phyloP scores from a whole-genome alignment of 1,139 yeast genomes.

The Yamadazyma triangularis region DNA sequence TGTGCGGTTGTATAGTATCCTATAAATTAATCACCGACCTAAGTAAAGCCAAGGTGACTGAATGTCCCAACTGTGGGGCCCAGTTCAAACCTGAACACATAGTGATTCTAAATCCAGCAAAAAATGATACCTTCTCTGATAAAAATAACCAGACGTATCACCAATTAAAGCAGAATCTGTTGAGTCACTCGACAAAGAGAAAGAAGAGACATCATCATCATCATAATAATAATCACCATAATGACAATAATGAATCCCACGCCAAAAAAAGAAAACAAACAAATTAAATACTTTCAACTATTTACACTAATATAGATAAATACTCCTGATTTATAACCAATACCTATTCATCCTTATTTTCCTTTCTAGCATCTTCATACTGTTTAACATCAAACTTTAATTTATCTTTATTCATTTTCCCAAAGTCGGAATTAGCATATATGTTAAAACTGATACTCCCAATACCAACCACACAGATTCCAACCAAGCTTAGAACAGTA shows the following conservation, averaged over 20 bases:
- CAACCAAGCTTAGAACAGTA: slow-evolving; percentile 72
- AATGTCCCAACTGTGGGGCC: slow-evolving; percentile 34
- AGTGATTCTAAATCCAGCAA: slow-evolving; percentile 26
- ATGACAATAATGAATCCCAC: no score
- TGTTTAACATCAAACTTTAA: slow-evolving; percentile 24
- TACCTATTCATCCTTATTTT: no score
- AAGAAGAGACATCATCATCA: slow-evolving; percentile 20
- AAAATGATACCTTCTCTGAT: slow-evolving; percentile 18
- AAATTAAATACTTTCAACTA: no score
- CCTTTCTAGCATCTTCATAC: slow-evolving; percentile 14
- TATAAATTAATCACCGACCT: slow-evolving; percentile 19
- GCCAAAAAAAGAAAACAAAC: no score
- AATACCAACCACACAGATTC: slow-evolving; percentile 45
- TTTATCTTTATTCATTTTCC: slow-evolving; percentile 39
- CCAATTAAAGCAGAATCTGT: slow-evolving; percentile 12
- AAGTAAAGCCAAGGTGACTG: slow-evolving; percentile 4
- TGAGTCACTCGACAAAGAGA: slow-evolving; percentile 48
- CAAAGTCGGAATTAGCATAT: slow-evolving; percentile 51
- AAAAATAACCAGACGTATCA: slow-evolving; percentile 35
- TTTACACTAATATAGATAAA: no score
- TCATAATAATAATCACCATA: no score
- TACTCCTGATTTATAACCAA: no score
- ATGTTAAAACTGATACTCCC: slow-evolving; percentile 62
- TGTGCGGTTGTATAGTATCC: slow-evolving; percentile 41
- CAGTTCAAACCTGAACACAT: slow-evolving; percentile 24